phyloP scores from a whole-genome alignment of 164 flowering plant genomes.

The Kingdonia uniflora region DNA sequence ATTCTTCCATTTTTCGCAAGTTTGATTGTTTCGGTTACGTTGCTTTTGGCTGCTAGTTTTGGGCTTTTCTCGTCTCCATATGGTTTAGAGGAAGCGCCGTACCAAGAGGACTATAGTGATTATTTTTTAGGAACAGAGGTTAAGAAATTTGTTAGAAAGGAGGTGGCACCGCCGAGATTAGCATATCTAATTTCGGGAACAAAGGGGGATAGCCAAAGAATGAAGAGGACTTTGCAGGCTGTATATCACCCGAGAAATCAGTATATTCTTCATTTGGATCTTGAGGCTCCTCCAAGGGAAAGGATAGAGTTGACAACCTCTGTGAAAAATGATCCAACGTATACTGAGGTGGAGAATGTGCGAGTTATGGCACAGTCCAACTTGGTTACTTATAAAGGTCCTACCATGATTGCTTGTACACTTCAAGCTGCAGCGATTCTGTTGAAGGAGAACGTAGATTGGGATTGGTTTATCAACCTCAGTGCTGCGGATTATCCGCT shows the following conservation, averaged over 20 bases:
- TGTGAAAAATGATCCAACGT: slow-evolving; percentile 62
- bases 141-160: slow-evolving; percentile 15
- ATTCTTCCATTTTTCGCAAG: slow-evolving; percentile 64
- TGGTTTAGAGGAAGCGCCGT: slow-evolving; percentile 29
- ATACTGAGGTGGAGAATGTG: slow-evolving; percentile 75
- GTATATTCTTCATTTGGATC: slow-evolving; percentile 88
- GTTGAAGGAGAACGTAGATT: slow-evolving; percentile 63
- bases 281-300: slow-evolving; percentile 92
- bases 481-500: slow-evolving; percentile 99
- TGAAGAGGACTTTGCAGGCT: slow-evolving; percentile 84
- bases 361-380: slow-evolving; percentile 84
- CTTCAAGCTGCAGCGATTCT: slow-evolving; percentile 87
- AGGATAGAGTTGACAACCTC: slow-evolving; percentile 55
- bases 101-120: slow-evolving; percentile 43
- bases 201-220: slow-evolving; percentile 83
- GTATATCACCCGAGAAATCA: slow-evolving; percentile 93
- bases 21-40: slow-evolving; percentile 48
- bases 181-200: slow-evolving; percentile 96
- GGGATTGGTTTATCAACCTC: slow-evolving; percentile 99
- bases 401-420: slow-evolving; percentile 95
- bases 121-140: slow-evolving; percentile 68
- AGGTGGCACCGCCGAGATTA: slow-evolving; percentile 50
- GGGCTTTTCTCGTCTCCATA: slow-evolving; percentile 43
- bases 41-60: slow-evolving; percentile 29
- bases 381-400: slow-evolving; percentile 95